These are phyloP conservation scores for Tuber melanosporum DNA, from an alignment of 495 filamentous ascomycete species.

Conservation along the genomic window DNA sequence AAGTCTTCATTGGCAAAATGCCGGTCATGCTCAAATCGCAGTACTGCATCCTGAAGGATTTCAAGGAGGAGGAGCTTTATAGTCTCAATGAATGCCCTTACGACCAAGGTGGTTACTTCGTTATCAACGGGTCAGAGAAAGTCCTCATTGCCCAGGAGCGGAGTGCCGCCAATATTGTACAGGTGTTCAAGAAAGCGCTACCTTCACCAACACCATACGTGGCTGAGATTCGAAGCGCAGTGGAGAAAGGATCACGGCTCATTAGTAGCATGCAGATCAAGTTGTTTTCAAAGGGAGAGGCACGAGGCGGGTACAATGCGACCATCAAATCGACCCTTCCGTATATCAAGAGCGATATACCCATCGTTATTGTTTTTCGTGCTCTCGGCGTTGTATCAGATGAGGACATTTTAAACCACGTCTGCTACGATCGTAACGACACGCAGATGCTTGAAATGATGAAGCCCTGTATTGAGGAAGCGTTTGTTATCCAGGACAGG, in stretches of 20 bases:
- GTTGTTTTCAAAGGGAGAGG: slow-evolving; percentile 75
- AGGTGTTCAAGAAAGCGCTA: slow-evolving; percentile 93
- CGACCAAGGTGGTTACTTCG: slow-evolving; percentile 96
- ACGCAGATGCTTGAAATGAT: slow-evolving; percentile 96
- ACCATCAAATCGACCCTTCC: slow-evolving; percentile 84
- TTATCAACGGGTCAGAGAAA: slow-evolving; percentile 99
- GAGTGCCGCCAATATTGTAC: slow-evolving; percentile 94
- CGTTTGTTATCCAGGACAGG: slow-evolving; percentile 88
- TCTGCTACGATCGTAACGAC: slow-evolving; percentile 91
- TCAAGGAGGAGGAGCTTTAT: slow-evolving; percentile 74
- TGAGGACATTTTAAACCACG: slow-evolving; percentile 94
- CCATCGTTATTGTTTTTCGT: slow-evolving; percentile 88
- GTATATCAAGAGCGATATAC: slow-evolving; percentile 88
- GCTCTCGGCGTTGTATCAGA: slow-evolving; percentile 94
- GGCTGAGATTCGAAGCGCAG: slow-evolving; percentile 90
- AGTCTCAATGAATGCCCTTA: slow-evolving; percentile 91
- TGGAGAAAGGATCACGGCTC: slow-evolving; percentile 90
- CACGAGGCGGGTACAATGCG: slow-evolving; percentile 71
- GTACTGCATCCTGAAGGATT: slow-evolving; percentile 76
- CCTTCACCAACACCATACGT: slow-evolving; percentile 83
- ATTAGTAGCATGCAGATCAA: slow-evolving; percentile 86
- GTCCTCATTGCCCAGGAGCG: slow-evolving; percentile 96
- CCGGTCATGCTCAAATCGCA: slow-evolving; percentile 97
- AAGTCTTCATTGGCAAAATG: slow-evolving; percentile 83
- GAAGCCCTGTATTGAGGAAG: slow-evolving; percentile 93